These are phyloP conservation scores for Solanum phureja DNA, from an alignment of 257 asterid genomes.

Conservation along the genomic window DNA sequence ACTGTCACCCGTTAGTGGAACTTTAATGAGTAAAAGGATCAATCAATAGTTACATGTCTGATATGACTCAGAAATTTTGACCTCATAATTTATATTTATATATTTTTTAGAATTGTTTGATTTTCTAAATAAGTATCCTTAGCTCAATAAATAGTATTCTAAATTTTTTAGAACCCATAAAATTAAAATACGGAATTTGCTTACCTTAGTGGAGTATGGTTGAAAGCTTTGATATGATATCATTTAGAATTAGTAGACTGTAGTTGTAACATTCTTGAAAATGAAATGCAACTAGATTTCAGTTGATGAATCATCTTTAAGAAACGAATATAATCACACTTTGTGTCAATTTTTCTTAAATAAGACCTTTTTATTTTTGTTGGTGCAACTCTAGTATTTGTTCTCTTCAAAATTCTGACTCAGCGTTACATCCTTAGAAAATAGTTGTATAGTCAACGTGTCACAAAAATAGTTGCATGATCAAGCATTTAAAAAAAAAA, in stretches of 20 bases:
- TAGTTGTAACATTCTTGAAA: not conserved
- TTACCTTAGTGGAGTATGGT: not conserved
- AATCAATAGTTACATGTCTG: not conserved
- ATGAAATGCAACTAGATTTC: not conserved
- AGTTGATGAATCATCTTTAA: not conserved
- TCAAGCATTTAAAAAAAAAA: not conserved
- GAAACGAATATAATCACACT: not conserved
- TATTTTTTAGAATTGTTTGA: not conserved
- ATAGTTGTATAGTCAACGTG: not conserved
- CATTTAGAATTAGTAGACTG: not conserved
- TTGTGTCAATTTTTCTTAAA: not conserved
- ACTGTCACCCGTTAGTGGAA: too few relatives aligned
- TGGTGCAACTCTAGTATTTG: too few relatives aligned
- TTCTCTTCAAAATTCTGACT: too few relatives aligned
- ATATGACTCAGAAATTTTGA: not conserved
- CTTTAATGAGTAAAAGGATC: not conserved
- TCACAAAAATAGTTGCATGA: not conserved
- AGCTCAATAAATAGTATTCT: not conserved
- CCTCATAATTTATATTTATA: not conserved
- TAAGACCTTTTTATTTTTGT: not conserved
- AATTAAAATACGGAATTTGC: not conserved
- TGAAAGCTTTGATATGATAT: not conserved
- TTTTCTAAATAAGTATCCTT: not conserved
- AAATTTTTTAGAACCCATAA: not conserved
- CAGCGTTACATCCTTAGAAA: too few relatives aligned